These are phyloP conservation scores for Tetradesmus obliquus DNA, from an alignment of 139 green algal genomes.

Conservation along the genomic window DNA sequence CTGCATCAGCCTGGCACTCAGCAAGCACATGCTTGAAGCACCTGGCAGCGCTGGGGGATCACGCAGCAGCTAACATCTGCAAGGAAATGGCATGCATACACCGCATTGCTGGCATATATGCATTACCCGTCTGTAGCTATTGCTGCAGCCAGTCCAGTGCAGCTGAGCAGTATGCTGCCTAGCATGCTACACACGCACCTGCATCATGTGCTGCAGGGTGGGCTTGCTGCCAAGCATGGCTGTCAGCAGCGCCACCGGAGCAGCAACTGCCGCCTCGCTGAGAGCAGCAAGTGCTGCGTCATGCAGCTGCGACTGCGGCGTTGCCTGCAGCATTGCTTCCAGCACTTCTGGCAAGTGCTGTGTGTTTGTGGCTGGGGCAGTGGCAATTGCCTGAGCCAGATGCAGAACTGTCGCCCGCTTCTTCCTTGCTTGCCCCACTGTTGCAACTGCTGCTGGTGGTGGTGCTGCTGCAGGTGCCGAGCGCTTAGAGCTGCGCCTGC, in stretches of 20 bases:
- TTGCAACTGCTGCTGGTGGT: background rate
- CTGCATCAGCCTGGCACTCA: background rate
- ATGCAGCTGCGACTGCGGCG: background rate
- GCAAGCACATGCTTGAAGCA: background rate
- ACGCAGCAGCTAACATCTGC: no score
- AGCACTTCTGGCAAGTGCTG: background rate
- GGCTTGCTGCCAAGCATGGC: background rate
- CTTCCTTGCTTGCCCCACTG: background rate
- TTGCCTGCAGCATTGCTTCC: background rate
- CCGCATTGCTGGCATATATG: background rate
- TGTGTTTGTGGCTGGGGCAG: background rate
- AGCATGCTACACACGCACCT: background rate
- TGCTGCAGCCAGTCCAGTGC: no score
- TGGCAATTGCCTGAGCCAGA: background rate
- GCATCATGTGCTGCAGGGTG: background rate
- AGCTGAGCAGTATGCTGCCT: no score
- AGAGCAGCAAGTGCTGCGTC: background rate
- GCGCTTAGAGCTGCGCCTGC: background rate
- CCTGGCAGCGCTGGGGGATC: no score
- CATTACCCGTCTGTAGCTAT: background rate
- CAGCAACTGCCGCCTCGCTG: background rate
- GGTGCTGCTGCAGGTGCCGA: background rate
- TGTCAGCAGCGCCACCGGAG: background rate
- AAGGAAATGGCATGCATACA: background rate
- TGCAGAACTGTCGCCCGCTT: background rate